A percentile compares a stretch with the other conserved stretches of the same genome.
phyloP scores from a whole-genome alignment of 1,284 basidiomycete species.

The Gymnopus androsaceus region DNA sequence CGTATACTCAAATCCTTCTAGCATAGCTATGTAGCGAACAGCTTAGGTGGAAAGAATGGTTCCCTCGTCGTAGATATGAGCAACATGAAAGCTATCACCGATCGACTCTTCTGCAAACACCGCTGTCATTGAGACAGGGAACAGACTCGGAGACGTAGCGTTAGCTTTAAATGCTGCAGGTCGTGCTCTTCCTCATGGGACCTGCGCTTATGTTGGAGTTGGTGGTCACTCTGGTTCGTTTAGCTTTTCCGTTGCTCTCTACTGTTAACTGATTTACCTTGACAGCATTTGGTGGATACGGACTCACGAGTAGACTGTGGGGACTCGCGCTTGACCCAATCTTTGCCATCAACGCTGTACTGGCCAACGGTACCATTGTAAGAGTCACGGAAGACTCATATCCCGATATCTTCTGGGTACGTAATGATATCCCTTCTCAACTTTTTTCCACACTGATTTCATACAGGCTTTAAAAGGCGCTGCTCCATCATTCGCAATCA shows the following conservation, averaged over 20 bases:
- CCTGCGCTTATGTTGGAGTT: slow-evolving; percentile 42
- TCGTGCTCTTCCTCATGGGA: slow-evolving; percentile 31
- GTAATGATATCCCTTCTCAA: not conserved
- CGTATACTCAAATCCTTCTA: slow-evolving; percentile 20
- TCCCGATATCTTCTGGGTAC: slow-evolving; percentile 37
- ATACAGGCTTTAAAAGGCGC: slow-evolving; percentile 34
- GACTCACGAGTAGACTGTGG: slow-evolving; percentile 30
- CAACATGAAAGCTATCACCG: slow-evolving; percentile 38
- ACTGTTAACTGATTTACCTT: slow-evolving; percentile 4
- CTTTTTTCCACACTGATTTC: not conserved
- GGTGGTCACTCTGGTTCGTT: slow-evolving; percentile 44
- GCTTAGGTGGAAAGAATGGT: slow-evolving; percentile 42
- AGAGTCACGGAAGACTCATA: slow-evolving; percentile 29
- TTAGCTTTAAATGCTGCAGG: slow-evolving; percentile 39
- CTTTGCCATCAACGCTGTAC: slow-evolving; percentile 32
- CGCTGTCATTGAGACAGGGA: slow-evolving; percentile 43
- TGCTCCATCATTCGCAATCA: slow-evolving; percentile 35
- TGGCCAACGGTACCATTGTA: slow-evolving; percentile 35
- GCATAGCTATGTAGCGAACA: slow-evolving; percentile 50
- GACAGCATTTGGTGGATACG: slow-evolving; percentile 33
- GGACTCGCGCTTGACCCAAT: slow-evolving; percentile 36
- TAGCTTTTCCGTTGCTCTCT: not conserved
- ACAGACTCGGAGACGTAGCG: slow-evolving; percentile 46
- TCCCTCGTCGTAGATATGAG: slow-evolving; percentile 45
- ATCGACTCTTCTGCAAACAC: slow-evolving; percentile 33